Evolutionary conservation across 208 protist genomes (phyloP), one percentile per base, ranked within the genome.

Genomic region (Trypanosoma platydactyli): DNA sequence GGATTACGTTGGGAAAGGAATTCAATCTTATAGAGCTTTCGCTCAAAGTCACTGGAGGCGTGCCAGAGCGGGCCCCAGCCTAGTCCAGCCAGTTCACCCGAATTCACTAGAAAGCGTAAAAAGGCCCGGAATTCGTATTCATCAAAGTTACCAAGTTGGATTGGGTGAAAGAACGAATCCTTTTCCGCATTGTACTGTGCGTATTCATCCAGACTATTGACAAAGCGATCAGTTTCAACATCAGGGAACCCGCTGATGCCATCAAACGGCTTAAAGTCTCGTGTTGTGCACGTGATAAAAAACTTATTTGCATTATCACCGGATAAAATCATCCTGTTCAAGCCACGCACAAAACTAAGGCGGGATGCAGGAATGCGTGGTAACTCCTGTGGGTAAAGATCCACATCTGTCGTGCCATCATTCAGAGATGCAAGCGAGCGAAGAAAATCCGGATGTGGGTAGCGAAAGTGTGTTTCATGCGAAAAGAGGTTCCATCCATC

Each of bases 31-130:
- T 95, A 94, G 61, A 95, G 74, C 71, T 95, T 97, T 22, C 92
- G 70, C 76, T 97, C 92, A 76, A 97, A 97, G 41, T 88, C 80
- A 56, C 86, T 94, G 18, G 87, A 94, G 56, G 92, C 83, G 75
- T 96, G 91, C 89, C 91, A 96, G 73, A 96, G 83, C 0, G 91
- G 91, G 1, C 91, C 91, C 89, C 91, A 96, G 3, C 91, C 91
- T n/a, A 96, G 71, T n/a, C 91, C 91, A 11, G 88, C 84, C 20
- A 96, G 64, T 63, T 96, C 91, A 29, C 91, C 91, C 9, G 88
- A 94, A 79, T 96, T 96, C 56, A 96, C 80, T 59, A 83, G 68
- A 68, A 96, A 96, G 38, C 91, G 86, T 9, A 94, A 73, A 58
- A 94, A 94, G 0, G 88, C 63, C 13, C 92, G 77, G 59, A 91